Evolutionary conservation across 805 yeast genomes (phyloP).

Genomic region (Spathaspora hagerdaliae): DNA sequence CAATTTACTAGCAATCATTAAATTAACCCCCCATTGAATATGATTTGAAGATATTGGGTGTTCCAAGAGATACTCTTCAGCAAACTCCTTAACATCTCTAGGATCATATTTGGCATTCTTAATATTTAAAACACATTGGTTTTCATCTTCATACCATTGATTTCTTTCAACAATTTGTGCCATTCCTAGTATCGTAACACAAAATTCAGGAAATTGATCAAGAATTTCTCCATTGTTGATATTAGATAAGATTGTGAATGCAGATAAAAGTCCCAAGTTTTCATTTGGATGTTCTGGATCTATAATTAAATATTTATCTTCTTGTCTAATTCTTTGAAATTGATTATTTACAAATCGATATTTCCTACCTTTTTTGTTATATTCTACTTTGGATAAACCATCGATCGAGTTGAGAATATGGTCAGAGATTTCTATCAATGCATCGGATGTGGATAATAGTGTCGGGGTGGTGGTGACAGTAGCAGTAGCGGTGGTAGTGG

Average conservation of each 20-base stretch:
- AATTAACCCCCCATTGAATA: constrained; percentile 37
- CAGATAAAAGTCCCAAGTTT: constrained; percentile 36
- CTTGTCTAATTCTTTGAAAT: constrained; percentile 46
- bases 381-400: constrained; percentile 30
- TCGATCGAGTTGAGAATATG: constrained; percentile 31
- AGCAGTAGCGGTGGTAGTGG: neutral
- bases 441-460: constrained; percentile 24
- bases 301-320: constrained; percentile 45
- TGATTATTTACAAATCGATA: constrained; percentile 46
- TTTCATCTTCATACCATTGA: constrained; percentile 47
- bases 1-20: constrained; percentile 44
- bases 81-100: constrained; percentile 21
- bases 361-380: constrained; percentile 43
- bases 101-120: constrained; percentile 32
- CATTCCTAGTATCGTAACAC: constrained; percentile 45
- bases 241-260: constrained; percentile 38
- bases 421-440: constrained; percentile 33
- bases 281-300: constrained; percentile 24
- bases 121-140: constrained; percentile 36
- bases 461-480: neutral
- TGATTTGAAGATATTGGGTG: constrained; percentile 27
- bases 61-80: constrained; percentile 26
- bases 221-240: constrained; percentile 36
- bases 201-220: constrained; percentile 34
- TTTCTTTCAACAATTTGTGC: constrained; percentile 47